Evolutionary conservation across 495 filamentous ascomycete species (phyloP).

Genomic region (Glonium stellatum): DNA sequence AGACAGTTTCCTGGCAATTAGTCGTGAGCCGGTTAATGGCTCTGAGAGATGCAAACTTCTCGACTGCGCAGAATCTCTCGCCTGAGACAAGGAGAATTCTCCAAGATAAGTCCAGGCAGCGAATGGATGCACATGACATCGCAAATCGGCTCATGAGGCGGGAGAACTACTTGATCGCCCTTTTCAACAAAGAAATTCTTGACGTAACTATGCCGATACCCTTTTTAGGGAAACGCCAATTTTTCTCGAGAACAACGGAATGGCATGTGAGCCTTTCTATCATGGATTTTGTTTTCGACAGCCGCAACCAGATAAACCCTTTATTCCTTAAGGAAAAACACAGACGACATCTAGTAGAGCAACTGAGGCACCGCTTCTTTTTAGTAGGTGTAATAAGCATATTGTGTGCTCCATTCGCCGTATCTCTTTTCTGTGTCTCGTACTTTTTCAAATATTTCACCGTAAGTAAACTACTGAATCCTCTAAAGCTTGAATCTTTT

Average conservation of each 20-base stretch:
- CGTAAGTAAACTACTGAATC: slow-evolving; percentile 39
- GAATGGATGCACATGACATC: slow-evolving; percentile 94
- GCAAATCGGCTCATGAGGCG: slow-evolving; percentile 94
- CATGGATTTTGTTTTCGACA: slow-evolving; percentile 86
- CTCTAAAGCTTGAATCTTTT: background rate
- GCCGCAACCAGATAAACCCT: slow-evolving; percentile 66
- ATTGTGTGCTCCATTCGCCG: slow-evolving; percentile 73
- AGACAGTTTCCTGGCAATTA: slow-evolving; percentile 94
- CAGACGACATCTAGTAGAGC: slow-evolving; percentile 67
- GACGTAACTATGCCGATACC: slow-evolving; percentile 81
- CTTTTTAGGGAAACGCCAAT: slow-evolving; percentile 66
- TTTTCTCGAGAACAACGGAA: slow-evolving; percentile 75
- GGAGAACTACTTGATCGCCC: slow-evolving; percentile 91
- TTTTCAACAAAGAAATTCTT: slow-evolving; percentile 93
- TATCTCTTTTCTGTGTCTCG: slow-evolving; percentile 72
- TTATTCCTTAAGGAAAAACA: slow-evolving; percentile 77
- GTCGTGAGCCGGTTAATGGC: slow-evolving; percentile 84
- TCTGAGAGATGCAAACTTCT: slow-evolving; percentile 77
- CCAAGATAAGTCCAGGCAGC: slow-evolving; percentile 83
- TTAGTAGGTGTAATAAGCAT: slow-evolving; percentile 82
- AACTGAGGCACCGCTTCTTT: slow-evolving; percentile 65
- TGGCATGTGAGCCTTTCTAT: slow-evolving; percentile 86
- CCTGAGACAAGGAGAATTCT: slow-evolving; percentile 59
- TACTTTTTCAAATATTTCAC: slow-evolving; percentile 93
- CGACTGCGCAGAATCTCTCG: slow-evolving; percentile 63